Conservation (phyloP, 495 filamentous ascomycete species). For the Melanomma pulvis-pyrius region DNA sequence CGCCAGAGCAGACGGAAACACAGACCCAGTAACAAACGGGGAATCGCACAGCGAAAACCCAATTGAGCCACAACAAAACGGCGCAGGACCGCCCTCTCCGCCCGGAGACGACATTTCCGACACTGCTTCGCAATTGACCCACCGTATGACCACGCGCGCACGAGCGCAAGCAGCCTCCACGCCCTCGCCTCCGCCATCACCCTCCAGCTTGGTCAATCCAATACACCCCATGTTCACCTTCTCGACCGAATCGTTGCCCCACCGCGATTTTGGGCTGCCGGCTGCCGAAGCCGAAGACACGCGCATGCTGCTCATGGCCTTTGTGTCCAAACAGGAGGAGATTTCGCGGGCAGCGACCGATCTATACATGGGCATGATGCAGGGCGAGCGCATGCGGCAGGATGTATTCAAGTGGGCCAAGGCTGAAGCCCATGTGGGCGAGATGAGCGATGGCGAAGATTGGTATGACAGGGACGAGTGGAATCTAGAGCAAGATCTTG, state of each 20-base stretch:
- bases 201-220: conserved; percentile 50
- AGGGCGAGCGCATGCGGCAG: conserved; percentile 75
- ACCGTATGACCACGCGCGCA: conserved; percentile 71
- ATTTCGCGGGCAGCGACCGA: conserved; percentile 77
- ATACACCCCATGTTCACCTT: conserved; percentile 88
- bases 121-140: conserved; percentile 47
- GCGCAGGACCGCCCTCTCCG: conserved; percentile 18
- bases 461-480: conserved; percentile 94
- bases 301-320: conserved; percentile 76
- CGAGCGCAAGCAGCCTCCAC: conserved; percentile 57
- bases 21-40: conserved; percentile 19
- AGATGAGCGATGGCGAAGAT: conserved; percentile 90
- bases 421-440: conserved; percentile 84
- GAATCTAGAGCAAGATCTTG: conserved; percentile 80
- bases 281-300: conserved; percentile 85
- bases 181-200: conserved; percentile 49
- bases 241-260: conserved; percentile 67
- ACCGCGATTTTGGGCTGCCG: conserved; percentile 79
- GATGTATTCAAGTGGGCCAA: conserved; percentile 83
- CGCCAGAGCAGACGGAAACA: background rate
- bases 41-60: background rate
- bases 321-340: conserved; percentile 95
- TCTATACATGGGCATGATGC: conserved; percentile 73
- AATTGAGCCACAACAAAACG: conserved; percentile 43
- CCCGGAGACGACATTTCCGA: conserved; percentile 38